phyloP scores from a whole-genome alignment of 2,329 filamentous ascomycete species.

The Colletotrichum gigasporum region DNA sequence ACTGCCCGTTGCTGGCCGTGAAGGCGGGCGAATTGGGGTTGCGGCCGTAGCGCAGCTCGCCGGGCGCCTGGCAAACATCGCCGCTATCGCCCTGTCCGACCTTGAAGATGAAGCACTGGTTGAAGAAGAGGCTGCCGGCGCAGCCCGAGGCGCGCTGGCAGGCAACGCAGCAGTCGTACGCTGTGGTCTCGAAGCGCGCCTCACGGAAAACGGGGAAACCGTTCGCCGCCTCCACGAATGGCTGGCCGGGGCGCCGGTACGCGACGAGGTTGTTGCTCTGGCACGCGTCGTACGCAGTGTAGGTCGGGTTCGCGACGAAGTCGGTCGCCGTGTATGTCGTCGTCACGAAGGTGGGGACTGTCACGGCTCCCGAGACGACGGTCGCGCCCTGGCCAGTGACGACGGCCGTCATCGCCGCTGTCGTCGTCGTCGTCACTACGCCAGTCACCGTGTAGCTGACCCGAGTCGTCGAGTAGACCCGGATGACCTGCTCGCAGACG shows the following conservation, averaged over 20 bases:
- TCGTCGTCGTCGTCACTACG: background rate
- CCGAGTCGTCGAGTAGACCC: constrained; percentile 14
- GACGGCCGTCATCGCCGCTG: background rate
- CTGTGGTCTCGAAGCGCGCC: background rate
- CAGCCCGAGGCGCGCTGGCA: constrained; percentile 13
- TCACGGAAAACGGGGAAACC: background rate
- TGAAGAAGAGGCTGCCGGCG: constrained; percentile 8
- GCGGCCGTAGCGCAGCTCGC: background rate
- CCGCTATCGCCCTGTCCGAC: no score
- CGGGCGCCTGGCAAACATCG: background rate
- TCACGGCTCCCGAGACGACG: background rate
- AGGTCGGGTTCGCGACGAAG: constrained; percentile 7
- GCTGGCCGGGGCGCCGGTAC: background rate
- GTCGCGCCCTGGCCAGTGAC: background rate
- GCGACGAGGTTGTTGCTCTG: constrained; percentile 13
- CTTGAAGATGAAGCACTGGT: constrained; percentile 18
- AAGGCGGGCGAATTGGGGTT: background rate
- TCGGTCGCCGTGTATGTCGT: background rate
- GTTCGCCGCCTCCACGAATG: constrained; percentile 18
- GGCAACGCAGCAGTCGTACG: constrained; percentile 16
- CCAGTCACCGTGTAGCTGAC: background rate
- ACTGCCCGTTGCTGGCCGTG: constrained; percentile 21
- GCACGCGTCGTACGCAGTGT: constrained; percentile 21
- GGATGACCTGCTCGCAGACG: constrained; percentile 18
- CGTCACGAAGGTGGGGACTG: constrained; percentile 7